Base-by-base conservation (phyloP, 306 rosid genomes). In the Castanea sativa region DNA sequence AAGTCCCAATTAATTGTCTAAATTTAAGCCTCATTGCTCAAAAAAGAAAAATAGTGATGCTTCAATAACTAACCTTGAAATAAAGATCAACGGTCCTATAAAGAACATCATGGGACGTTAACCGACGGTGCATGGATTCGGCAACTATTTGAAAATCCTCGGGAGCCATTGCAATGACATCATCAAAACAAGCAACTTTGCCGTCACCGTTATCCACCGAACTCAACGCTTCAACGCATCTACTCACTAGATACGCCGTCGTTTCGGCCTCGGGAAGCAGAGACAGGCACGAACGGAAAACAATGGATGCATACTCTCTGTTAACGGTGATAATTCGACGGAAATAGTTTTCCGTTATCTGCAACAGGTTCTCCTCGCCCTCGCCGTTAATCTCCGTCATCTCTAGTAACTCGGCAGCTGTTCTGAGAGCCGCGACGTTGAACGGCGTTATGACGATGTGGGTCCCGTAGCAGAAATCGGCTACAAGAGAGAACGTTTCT, bases 241-340 rank as follows among this genome's bases (percentile, higher is more conserved):
- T 82, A 71, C 97, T 94, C 9, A 81, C 81, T 1, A 94, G 76
- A 81, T 77, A 83, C 79, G 93, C 88, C 13, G 82, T 83, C 82
- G 96, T 94, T 91, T 94, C 98, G 0, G 91, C 90, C n/a, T 92
- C 97, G 1, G 98, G 98, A 69, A 94, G 96, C 79, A 94, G 69
- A 18, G 83, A 18, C 64, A 94, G 29, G 68, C 97, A 89, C 70
- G 98, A 88, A 4, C 93, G 92, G 64, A 94, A 87, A 78, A 91
- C 89, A 27, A 84, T 76, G 2, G 85, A 82, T n/a, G 91, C 83
- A 64, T 82, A 84, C 53, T 88, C 91, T 73, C 71, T 25, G 79
- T 87, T 91, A 21, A 81, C 79, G 49, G 86, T 84, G 1, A 92
- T 74, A 0, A 88, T 84, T 43, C 86, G 80, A 41, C 83, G 72